Evolutionary conservation across 306 rosid genomes (phyloP), one percentile per base, ranked within the genome.

Genomic region (Rosa multiflora): DNA sequence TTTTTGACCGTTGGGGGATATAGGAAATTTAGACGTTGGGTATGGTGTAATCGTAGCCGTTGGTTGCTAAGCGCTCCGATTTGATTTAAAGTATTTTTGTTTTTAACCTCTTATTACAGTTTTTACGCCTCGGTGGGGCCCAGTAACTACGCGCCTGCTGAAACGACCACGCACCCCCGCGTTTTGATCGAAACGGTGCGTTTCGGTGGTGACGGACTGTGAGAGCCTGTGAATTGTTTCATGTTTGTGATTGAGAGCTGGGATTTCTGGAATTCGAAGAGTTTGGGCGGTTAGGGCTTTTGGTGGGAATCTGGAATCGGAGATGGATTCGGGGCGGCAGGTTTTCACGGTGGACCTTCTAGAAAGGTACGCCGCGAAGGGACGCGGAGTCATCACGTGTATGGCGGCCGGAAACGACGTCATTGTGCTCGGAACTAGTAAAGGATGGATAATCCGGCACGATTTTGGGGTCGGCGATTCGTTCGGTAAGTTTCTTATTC

Each of bases 401-500:
- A 88, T 95, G 88, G 89, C 98, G 62, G 97, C 99, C 70, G 97
- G 98, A 55, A 95, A 92, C 23, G 98, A 92, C 83, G 99, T 91
- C 85, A 95, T 92, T 79, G 82, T 87, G 46, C 81, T 92, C 76
- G 99, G 99, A 23, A 95, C 99, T 78, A 92, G 99, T 82, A 92
- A 85, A 90, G 99, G 99, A 9, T 95, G 98, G 98, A 87, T 95
- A 80, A 89, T 93, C 78, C 90, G 99, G 58, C 97, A 92, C 82
- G 99, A 95, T 83, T 95, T 92, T 69, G 97, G 99, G 18, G 86
- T 88, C 75, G 97, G 99, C 40, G 97, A 94, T 79, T 90, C 98
- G 2, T 51, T 42, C 76, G 97, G 99, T 92, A 80, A 59, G 82
- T 59, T 61, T 72, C 76, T 42, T 6, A 40, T 73, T 26, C 17